A percentile compares a stretch with the other conserved stretches of the same genome.
These are phyloP conservation scores for Hypoxylon sp. DNA, from an alignment of 2,329 filamentous ascomycete genomes.

Conservation along the genomic window DNA sequence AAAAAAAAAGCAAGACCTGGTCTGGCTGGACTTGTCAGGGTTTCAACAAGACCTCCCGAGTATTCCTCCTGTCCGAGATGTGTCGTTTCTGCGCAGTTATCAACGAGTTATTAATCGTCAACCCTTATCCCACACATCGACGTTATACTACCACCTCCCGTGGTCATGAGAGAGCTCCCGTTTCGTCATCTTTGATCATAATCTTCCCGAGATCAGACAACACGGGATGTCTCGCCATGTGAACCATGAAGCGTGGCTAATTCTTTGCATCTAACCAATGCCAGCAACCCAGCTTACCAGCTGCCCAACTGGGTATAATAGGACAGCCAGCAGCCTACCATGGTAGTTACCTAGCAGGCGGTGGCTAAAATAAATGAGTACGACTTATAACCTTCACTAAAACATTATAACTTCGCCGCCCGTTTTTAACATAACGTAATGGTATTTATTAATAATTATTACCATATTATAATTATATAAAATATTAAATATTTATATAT, in stretches of 20 bases:
- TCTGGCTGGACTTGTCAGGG: slow-evolving; percentile 22
- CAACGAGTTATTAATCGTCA: slow-evolving; percentile 28
- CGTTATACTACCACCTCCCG: slow-evolving; percentile 25
- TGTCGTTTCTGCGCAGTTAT: slow-evolving; percentile 13
- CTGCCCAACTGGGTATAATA: background rate
- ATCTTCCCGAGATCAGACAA: slow-evolving; percentile 19
- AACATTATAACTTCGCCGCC: too few relatives aligned
- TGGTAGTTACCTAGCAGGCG: too few relatives aligned
- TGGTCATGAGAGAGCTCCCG: slow-evolving; percentile 19
- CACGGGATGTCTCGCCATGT: slow-evolving; percentile 18
- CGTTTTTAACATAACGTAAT: too few relatives aligned
- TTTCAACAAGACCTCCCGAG: slow-evolving; percentile 19
- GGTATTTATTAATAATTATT: too few relatives aligned
- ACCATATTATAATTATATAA: too few relatives aligned
- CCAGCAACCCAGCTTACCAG: background rate
- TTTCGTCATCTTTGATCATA: slow-evolving; percentile 39
- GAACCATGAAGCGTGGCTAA: slow-evolving; percentile 1
- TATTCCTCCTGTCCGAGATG: slow-evolving; percentile 13
- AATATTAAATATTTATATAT: too few relatives aligned
- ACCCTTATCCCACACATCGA: slow-evolving; percentile 21
- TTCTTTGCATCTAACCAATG: slow-evolving; percentile 4
- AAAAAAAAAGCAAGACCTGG: slow-evolving; percentile 15
- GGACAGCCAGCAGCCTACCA: background rate
- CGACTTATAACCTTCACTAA: too few relatives aligned
- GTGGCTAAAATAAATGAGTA: too few relatives aligned